Base-by-base conservation (phyloP, 2,329 filamentous ascomycete genomes). In the Hymenoscyphus scutula region DNA sequence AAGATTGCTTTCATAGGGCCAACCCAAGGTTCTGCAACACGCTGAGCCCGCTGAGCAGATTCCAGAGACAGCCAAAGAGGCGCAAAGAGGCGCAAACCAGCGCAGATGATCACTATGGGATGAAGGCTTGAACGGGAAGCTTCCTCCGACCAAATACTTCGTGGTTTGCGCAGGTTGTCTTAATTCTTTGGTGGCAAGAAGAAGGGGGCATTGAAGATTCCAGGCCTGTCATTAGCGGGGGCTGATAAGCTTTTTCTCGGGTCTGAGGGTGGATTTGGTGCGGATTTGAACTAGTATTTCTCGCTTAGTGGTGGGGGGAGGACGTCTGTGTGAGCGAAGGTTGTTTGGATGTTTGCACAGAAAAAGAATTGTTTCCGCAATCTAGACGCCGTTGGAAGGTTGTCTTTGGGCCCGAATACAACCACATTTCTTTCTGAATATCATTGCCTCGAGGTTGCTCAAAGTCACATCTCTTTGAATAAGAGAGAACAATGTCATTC, bases 61-160 rank as follows among this genome's bases (percentile, higher is more conserved):
- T 51, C 45, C 45, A 51, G n/a, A 34, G 58, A 60, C 27, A 53
- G 17, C 27, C 10, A 37, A 54, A 51, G 37, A n/a, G 15, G 27
- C 11, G 64, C 17, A 55, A 64, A 62, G 55, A 59, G 51, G 59
- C 57, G 63, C 63, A 65, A 67, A 62, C 30, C 23, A 34, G 38
- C 59, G 59, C 45, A 13, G 45, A 25, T 23, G 45, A 51, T 51
- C 19, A 25, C 45, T 51, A n/a, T n/a, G 41, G 41, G 41, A n/a
- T 41, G 38, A 10, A 17, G 41, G 45, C 19, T 25, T 51, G 19
- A 13, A 23, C 45, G 34, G 34, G 34, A 13, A 37, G 11, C 34
- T 37, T 37, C 15, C 34, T 37, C 34, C 34, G 34, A 37, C 34
- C 19, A 51, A 51, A 51, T 51, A 25, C 19, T 25, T 51, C 4